Conservation (phyloP, 176 grass and related monocot species). For the Oropetium thomaeum region DNA sequence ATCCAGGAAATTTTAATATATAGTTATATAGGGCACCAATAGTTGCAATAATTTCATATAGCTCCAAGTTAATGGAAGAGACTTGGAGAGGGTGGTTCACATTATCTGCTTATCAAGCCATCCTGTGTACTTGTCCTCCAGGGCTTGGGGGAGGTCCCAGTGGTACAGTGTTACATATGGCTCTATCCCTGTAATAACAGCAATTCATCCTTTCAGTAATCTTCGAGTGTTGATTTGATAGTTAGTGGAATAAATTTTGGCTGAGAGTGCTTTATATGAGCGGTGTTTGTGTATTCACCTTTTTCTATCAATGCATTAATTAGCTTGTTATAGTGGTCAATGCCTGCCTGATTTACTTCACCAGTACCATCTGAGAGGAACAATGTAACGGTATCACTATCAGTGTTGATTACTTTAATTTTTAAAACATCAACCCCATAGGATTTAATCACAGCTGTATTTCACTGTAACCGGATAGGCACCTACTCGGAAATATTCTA, state of each 20-base stretch:
- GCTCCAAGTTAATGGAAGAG: no score
- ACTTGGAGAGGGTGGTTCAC: conserved; percentile 24
- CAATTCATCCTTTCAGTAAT: neutral
- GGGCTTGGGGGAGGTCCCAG: conserved; percentile 90
- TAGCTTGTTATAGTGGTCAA: conserved; percentile 86
- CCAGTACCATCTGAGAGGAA: conserved; percentile 66
- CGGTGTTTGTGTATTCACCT: conserved; percentile 34
- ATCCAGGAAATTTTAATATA: neutral
- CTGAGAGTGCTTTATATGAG: neutral
- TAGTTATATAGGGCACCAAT: neutral
- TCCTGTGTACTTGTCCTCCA: conserved; percentile 71
- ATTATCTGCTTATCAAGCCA: conserved; percentile 81
- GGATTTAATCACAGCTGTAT: neutral
- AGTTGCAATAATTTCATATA: no score
- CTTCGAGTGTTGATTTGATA: neutral
- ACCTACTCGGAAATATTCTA: conserved; percentile 74
- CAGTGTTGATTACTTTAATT: neutral
- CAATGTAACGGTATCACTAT: neutral
- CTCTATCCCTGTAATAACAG: conserved; percentile 56
- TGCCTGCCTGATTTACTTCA: conserved; percentile 74
- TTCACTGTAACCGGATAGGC: neutral
- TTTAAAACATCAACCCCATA: neutral
- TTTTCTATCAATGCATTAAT: conserved; percentile 75
- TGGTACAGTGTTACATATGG: conserved; percentile 89
- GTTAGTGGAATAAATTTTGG: neutral